Evolutionary conservation across 306 rosid genomes (phyloP).

Genomic region (Bauhinia variegata): DNA sequence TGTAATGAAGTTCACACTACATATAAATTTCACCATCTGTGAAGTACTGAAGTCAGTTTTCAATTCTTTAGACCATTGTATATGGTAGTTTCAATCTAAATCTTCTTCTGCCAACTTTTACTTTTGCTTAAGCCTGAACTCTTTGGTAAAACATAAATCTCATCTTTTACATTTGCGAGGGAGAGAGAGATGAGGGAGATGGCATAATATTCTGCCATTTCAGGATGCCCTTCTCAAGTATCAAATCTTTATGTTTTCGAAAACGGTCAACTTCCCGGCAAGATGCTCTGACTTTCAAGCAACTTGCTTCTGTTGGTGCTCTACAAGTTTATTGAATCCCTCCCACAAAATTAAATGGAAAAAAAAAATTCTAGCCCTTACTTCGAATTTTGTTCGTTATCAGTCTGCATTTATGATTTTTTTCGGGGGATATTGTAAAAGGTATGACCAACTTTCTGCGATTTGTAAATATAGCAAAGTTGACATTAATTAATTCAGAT

Average conservation of each 20-base stretch:
- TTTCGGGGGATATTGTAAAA: not conserved
- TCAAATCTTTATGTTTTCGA: not conserved
- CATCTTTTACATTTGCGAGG: slow-evolving; percentile 11
- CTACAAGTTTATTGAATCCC: not conserved
- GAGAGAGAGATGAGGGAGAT: slow-evolving; percentile 46
- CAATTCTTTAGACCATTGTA: slow-evolving; percentile 8
- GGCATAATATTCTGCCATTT: slow-evolving; percentile 43
- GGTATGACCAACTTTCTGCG: slow-evolving; percentile 6
- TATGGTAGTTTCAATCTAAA: not conserved
- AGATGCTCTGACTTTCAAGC: slow-evolving; percentile 37
- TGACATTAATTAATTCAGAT: not conserved
- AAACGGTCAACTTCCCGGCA: slow-evolving; percentile 37
- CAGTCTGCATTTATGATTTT: too few relatives aligned
- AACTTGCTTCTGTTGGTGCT: slow-evolving; percentile 39
- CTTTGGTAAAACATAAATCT: slow-evolving; percentile 5
- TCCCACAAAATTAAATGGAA: not conserved
- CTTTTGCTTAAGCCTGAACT: slow-evolving; percentile 1
- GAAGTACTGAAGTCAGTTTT: slow-evolving; percentile 16
- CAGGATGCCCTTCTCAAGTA: slow-evolving; percentile 41
- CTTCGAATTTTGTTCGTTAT: not conserved
- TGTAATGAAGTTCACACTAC: not conserved
- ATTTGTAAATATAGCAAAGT: not conserved
- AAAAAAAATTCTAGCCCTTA: not conserved
- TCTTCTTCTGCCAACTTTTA: slow-evolving; percentile 10
- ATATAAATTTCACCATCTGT: slow-evolving; percentile 13